Evolutionary conservation across 2,329 filamentous ascomycete species (phyloP).

Genomic region (Diaporthe aspalathi): DNA sequence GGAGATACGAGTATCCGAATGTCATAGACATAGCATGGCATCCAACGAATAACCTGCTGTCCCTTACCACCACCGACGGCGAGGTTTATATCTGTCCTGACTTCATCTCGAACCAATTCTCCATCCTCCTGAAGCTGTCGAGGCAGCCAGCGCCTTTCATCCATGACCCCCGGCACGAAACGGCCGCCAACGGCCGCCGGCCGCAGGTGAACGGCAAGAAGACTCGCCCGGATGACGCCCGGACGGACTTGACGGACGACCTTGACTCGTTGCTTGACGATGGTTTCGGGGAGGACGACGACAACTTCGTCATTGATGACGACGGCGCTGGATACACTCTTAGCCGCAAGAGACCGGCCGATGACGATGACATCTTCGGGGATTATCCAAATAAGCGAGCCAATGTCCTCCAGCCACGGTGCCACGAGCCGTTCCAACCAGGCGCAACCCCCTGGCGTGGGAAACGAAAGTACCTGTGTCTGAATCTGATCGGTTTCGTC

Average conservation of each 20-base stretch:
- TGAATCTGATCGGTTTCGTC: constrained; percentile 93
- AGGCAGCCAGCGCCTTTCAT: constrained; percentile 86
- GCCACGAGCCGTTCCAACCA: constrained; percentile 90
- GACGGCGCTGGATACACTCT: constrained; percentile 90
- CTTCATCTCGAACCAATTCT: constrained; percentile 70
- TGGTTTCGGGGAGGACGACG: constrained; percentile 63
- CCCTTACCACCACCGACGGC: constrained; percentile 92
- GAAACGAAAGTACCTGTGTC: constrained; percentile 90
- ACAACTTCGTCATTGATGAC: constrained; percentile 93
- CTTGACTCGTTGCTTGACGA: constrained; percentile 83
- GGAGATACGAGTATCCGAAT: constrained; percentile 82
- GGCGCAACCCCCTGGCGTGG: constrained; percentile 97
- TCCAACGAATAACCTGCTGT: constrained; percentile 85
- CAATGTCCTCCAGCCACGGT: constrained; percentile 67
- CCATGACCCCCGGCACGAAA: constrained; percentile 80
- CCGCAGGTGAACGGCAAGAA: constrained; percentile 67
- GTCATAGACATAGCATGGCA: constrained; percentile 93
- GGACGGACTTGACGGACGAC: constrained; percentile 63
- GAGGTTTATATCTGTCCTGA: constrained; percentile 91
- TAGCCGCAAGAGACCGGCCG: constrained; percentile 63
- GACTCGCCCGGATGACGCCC: constrained; percentile 48
- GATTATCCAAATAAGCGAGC: constrained; percentile 61
- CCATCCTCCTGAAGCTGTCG: constrained; percentile 65
- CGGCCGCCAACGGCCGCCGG: constrained; percentile 72
- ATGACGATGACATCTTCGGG: constrained; percentile 63